A percentile compares a stretch with the other conserved stretches of the same genome.
phyloP scores from a whole-genome alignment of 192 early-diverging fungal genomes.

The Coemansia sp. region DNA sequence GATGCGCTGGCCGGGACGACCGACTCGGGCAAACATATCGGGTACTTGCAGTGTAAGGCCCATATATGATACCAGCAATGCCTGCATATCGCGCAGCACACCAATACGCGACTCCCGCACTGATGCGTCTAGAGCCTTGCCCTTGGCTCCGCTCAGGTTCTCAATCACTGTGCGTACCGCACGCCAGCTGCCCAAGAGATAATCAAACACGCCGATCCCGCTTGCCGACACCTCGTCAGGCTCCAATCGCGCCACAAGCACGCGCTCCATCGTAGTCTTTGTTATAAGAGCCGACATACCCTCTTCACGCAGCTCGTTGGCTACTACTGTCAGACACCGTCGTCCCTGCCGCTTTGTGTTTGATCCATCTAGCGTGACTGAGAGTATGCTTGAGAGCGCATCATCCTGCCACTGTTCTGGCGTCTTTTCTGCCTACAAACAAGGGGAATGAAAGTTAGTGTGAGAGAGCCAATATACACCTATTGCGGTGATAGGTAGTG shows the following conservation, averaged over 20 bases:
- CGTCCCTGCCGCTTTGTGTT: conserved; percentile 36
- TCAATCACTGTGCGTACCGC: conserved; percentile 55
- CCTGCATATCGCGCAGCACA: conserved; percentile 62
- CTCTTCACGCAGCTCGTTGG: conserved; percentile 47
- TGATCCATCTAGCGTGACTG: conserved; percentile 73
- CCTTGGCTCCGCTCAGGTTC: conserved; percentile 52
- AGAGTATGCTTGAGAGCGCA: conserved; percentile 74
- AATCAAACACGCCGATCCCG: conserved; percentile 62
- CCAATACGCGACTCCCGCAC: conserved; percentile 63
- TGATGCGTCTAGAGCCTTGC: conserved; percentile 59
- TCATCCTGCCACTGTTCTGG: conserved; percentile 79
- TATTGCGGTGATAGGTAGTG: neutral
- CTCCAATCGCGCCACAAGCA: conserved; percentile 72
- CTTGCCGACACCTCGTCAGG: conserved; percentile 48
- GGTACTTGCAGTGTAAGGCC: conserved; percentile 82
- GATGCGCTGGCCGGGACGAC: conserved; percentile 17
- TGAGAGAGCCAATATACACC: neutral
- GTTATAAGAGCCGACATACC: conserved; percentile 43
- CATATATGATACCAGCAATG: conserved; percentile 79
- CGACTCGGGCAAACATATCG: conserved; percentile 84
- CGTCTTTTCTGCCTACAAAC: conserved; percentile 46
- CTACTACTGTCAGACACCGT: conserved; percentile 23
- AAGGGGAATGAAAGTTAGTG: neutral
- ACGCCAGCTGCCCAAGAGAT: conserved; percentile 68
- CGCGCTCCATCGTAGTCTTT: conserved; percentile 63